phyloP scores from a whole-genome alignment of 306 rosid genomes.

The Prunus kanzakura region DNA sequence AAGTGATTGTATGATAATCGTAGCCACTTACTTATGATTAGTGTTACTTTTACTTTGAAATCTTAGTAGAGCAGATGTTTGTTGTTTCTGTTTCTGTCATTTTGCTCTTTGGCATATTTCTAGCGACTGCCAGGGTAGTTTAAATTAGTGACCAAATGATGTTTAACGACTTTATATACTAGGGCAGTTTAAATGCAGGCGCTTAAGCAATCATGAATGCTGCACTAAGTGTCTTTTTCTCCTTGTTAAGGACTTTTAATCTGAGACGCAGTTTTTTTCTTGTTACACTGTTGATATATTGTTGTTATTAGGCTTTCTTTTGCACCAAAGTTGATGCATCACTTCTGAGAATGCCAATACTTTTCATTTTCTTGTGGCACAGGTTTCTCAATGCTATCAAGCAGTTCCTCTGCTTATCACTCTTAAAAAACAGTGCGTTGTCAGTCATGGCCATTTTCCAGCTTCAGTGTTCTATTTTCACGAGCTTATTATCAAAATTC shows the following conservation, averaged over 20 bases:
- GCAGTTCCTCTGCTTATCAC: constrained; percentile 91
- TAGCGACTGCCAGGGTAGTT: not conserved
- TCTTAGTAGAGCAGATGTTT: not conserved
- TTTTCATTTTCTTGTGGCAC: constrained; percentile 38
- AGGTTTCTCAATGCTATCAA: constrained; percentile 90
- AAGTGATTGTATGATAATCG: constrained; percentile 30
- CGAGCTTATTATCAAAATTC: constrained; percentile 76
- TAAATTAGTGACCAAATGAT: not conserved
- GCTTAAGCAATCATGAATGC: not conserved
- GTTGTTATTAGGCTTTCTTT: not conserved
- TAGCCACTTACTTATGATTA: constrained; percentile 2
- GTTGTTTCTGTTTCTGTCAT: not conserved
- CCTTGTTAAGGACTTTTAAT: not conserved
- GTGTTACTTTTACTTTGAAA: not conserved
- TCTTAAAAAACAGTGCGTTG: constrained; percentile 92
- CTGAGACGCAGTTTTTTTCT: not conserved
- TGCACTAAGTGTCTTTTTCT: not conserved
- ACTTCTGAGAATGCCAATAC: constrained; percentile 16
- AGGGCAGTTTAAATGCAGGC: not conserved
- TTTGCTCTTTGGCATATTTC: not conserved
- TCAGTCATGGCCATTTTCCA: constrained; percentile 97
- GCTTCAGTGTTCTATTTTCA: constrained; percentile 89
- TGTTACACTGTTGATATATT: not conserved
- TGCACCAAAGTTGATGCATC: constrained; percentile 14
- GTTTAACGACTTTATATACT: not conserved